Base-by-base conservation (phyloP, 768 basidiomycete species). In the Lyophyllum semitale region DNA sequence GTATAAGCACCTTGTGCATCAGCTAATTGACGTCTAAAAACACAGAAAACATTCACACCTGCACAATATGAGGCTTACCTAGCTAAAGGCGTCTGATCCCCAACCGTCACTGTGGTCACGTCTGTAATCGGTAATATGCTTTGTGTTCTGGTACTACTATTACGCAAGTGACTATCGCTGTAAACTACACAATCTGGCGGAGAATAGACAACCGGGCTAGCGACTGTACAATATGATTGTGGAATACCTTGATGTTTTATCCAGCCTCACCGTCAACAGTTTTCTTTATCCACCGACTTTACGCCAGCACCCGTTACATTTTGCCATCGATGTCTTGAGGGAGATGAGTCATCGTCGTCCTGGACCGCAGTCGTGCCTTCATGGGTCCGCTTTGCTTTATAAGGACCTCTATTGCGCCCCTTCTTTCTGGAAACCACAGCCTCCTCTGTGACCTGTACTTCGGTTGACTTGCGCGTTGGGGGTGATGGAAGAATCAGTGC, bases 11-110 rank as follows among this genome's bases (percentile, higher is more conserved):
- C 8, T 2, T 29, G n/a, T 45, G 26, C 44, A 7, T 27, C 44
- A 20, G 52, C 26, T 52, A 13, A 46, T 29, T 44, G 40, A 26
- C 32, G n/a, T 27, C 13, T 37, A 22, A 53, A 4, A 13, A 41
- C 43, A 6, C 57, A 91, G 89, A 90, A 87, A 84, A 85, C 88
- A 0, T 82, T 84, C 54, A 90, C 89, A 4, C 86, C 83, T 5
- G 77, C 79, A 59, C 87, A 91, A 67, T 89, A 83, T 65, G 76
- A 84, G 48, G 77, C 73, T 1, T 68, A 54, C 26, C 52, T 60
- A 8, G 53, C 50, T 4, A 60, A 60, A 23, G 25, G n/a, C 9
- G 32, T 40, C 30, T 55, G 29, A 59, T 43, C 38, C 32, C 23
- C 2, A 22, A 17, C 3, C 20, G 20, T 15, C 12, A 23, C 25